Evolutionary conservation across 225 moss, liverwort and hornwort genomes (phyloP).

Genomic region (Physcomitrium patens): DNA sequence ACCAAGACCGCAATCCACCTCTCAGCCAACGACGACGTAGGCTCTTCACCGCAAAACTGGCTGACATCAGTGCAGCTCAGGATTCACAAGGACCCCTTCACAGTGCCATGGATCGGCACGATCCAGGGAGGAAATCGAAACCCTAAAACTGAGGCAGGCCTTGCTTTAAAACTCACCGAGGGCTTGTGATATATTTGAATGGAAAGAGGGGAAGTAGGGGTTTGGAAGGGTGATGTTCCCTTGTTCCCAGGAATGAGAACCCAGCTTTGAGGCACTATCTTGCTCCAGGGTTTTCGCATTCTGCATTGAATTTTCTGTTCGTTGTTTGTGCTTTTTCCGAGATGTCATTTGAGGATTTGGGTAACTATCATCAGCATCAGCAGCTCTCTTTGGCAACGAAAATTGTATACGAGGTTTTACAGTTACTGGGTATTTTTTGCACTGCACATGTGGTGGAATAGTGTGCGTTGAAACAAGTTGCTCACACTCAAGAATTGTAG

Average conservation of each 20-base stretch:
- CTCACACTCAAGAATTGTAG: neutral
- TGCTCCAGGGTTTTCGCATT: neutral
- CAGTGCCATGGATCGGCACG: slow-evolving; percentile 20
- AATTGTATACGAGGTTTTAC: too few relatives aligned
- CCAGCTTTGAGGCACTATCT: neutral
- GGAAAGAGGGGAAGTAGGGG: too few relatives aligned
- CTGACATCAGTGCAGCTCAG: slow-evolving; percentile 36
- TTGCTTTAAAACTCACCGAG: too few relatives aligned
- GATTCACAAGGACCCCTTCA: slow-evolving; percentile 29
- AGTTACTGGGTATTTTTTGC: neutral
- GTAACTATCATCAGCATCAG: too few relatives aligned
- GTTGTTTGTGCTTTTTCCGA: neutral
- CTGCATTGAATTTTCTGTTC: neutral
- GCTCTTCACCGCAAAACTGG: neutral
- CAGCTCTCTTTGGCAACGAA: neutral
- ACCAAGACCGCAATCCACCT: slow-evolving; percentile 17
- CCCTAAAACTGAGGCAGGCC: slow-evolving; percentile 5
- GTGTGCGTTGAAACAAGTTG: slow-evolving; percentile 16
- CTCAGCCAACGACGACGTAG: neutral
- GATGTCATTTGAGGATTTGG: slow-evolving; percentile 20
- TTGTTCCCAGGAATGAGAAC: slow-evolving; percentile 18
- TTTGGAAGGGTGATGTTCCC: slow-evolving; percentile 18
- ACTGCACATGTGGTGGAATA: slow-evolving; percentile 8
- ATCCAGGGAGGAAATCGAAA: neutral
- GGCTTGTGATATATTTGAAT: too few relatives aligned